These are phyloP conservation scores for Carnegiea gigantea DNA, from an alignment of 179 eudicot species.

Conservation along the genomic window DNA sequence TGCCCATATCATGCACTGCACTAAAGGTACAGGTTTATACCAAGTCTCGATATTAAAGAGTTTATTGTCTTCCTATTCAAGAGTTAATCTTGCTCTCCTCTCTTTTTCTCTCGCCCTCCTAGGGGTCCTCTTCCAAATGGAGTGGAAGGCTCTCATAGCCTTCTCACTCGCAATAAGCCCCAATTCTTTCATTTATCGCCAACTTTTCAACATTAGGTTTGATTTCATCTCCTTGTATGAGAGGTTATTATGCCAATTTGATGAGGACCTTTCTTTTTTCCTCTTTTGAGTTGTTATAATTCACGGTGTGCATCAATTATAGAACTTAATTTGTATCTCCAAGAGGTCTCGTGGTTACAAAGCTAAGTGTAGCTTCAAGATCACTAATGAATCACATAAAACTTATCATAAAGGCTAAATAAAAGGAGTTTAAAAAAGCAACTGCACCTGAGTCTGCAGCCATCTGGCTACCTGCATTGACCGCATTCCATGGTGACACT, in stretches of 20 bases:
- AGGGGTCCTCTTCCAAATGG: background rate
- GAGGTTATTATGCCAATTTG: background rate
- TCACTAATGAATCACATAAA: background rate
- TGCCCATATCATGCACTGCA: background rate
- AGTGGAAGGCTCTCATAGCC: background rate
- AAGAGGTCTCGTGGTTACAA: background rate
- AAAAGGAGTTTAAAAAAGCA: constrained; percentile 1
- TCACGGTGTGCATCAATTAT: background rate
- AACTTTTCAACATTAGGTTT: background rate
- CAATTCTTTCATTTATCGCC: background rate
- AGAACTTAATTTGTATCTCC: background rate
- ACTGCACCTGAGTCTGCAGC: constrained; percentile 85
- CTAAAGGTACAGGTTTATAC: background rate
- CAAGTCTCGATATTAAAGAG: background rate
- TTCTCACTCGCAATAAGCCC: too few relatives aligned
- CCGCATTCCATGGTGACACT: constrained; percentile 98
- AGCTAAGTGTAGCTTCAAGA: background rate
- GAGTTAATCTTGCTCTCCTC: background rate
- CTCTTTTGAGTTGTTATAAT: background rate
- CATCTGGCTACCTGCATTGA: constrained; percentile 94
- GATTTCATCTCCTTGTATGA: background rate
- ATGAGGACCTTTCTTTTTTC: too few relatives aligned
- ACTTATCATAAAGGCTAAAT: constrained; percentile 1
- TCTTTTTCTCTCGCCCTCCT: background rate
- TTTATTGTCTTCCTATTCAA: background rate